Conservation (phyloP, 2,329 filamentous ascomycete species). For the Cercospora sesami region DNA sequence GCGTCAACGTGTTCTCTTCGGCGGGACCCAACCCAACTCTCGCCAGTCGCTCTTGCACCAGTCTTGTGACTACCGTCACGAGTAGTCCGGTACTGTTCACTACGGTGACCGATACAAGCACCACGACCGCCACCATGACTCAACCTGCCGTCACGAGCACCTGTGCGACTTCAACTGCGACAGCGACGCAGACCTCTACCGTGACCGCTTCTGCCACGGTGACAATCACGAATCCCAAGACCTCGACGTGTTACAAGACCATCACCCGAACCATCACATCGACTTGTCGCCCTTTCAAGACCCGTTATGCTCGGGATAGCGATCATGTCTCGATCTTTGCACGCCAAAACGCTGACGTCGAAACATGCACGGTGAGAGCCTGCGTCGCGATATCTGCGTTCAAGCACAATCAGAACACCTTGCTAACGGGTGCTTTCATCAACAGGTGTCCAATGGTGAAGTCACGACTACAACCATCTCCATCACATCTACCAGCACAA, state of each 20-base stretch:
- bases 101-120: not conserved
- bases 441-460: not conserved
- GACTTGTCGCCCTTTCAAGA: not conserved
- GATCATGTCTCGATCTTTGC: not conserved
- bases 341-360: not conserved
- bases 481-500: too few relatives aligned
- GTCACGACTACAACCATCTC: too few relatives aligned
- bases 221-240: not conserved
- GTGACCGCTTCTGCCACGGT: not conserved
- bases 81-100: not conserved
- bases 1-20: not conserved
- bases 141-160: not conserved
- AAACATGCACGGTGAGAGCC: not conserved
- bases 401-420: not conserved
- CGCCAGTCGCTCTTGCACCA: not conserved
- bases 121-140: not conserved
- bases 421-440: not conserved
- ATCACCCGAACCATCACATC: not conserved
- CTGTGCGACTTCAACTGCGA: not conserved
- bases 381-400: not conserved
- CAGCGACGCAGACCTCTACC: not conserved
- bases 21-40: not conserved
- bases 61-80: not conserved
- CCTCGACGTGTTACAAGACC: not conserved
- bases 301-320: not conserved